Conservation (phyloP, 768 basidiomycete genomes). For the Psilocybe cubensis region DNA sequence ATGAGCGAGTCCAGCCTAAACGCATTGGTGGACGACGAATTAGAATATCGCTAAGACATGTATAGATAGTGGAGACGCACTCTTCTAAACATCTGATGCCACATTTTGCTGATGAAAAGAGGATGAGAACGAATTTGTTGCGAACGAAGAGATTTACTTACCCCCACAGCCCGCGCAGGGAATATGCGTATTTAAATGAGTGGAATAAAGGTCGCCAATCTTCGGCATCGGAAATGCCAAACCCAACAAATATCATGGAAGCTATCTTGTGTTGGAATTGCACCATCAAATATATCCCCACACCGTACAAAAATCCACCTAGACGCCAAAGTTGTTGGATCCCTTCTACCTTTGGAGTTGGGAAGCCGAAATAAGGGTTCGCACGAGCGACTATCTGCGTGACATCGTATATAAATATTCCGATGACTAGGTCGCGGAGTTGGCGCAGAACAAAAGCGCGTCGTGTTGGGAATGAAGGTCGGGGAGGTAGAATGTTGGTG, state of each 20-base stretch:
- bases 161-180: constrained; percentile 45
- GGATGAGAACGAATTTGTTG: background rate
- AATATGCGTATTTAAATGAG: constrained; percentile 33
- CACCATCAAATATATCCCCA: background rate
- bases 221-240: constrained; percentile 30
- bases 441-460: constrained; percentile 24
- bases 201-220: constrained; percentile 46
- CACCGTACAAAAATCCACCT: background rate
- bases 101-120: constrained; percentile 20
- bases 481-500: constrained; percentile 18
- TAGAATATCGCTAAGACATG: background rate
- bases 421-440: constrained; percentile 8
- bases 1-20: constrained; percentile 29
- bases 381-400: constrained; percentile 17
- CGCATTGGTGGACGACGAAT: background rate
- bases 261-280: constrained; percentile 1
- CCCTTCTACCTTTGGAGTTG: background rate
- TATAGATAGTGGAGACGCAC: constrained; percentile 25
- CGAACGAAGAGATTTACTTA: constrained; percentile 20
- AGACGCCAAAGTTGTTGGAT: background rate
- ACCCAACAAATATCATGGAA: constrained; percentile 25
- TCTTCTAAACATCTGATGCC: constrained; percentile 41
- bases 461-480: constrained; percentile 20
- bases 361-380: constrained; percentile 16
- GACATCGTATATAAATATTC: constrained; percentile 26